Evolutionary conservation across 2,329 filamentous ascomycete species (phyloP), one percentile per base, ranked within the genome.

Genomic region (Aschersonia sp.): DNA sequence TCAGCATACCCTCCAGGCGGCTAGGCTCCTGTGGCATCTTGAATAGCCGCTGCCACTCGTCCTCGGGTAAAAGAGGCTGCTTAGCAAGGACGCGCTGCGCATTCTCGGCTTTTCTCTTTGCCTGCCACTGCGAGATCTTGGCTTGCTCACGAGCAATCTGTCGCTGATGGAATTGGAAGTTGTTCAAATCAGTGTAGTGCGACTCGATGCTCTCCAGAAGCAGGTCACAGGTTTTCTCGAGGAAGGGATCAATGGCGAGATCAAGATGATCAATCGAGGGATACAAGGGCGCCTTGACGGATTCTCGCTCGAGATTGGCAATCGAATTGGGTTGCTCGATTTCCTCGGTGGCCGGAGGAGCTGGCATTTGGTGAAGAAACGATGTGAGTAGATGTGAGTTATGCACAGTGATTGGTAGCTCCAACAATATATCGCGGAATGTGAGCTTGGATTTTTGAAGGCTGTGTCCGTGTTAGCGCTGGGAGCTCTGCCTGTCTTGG

Each of bases 121-220:
- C 72, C 71, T 97, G 90, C 92, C 92, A 98, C 55, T 88, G 84
- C 48, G 86, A 82, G 59, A 98, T 95, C 79, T 97, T 98, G 59
- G 84, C 72, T 72, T 98, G 92, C 72, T 98, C 92, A 58, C 92
- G 86, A 47, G 83, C 84, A 49, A 97, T 76, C 62, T 94, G 88
- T 60, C 92, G 81, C 71, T 95, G 88, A 74, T 95, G 95, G 77
- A 78, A 80, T 68, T 95, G 89, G 73, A 94, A 92, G 77, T 98
- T 98, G 80, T 97, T 97, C 65, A 94, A 84, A 69, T 98, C 92
- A 51, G 89, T 95, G 72, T 97, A 92, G 74, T 98, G 92, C 48
- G 84, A 84, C 74, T 98, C 92, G 65, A 98, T 95, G 73, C 84
- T 88, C 62, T 98, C 92, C 53, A 97, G 81, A 49, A 98, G 79